phyloP scores from a whole-genome alignment of 805 yeast genomes.

The Barnettozyma vustinii region DNA sequence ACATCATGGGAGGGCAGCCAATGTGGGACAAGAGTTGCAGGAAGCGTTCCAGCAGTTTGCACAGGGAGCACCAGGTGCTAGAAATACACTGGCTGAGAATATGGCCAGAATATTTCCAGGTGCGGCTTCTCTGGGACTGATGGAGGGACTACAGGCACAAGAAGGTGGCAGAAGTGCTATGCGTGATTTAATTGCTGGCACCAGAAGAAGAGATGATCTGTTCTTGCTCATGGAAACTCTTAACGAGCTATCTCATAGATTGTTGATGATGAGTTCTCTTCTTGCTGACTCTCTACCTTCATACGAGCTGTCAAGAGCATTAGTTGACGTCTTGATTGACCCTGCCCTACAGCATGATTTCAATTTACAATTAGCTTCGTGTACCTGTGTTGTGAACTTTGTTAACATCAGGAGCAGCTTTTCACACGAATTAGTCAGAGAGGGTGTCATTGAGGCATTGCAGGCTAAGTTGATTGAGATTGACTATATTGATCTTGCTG shows the following conservation, averaged over 20 bases:
- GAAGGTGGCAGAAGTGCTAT: constrained; percentile 18
- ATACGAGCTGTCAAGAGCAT: constrained; percentile 43
- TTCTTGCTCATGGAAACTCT: constrained; percentile 58
- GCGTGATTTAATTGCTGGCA: constrained; percentile 18
- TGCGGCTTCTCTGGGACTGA: constrained; percentile 27
- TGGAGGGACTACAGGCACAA: constrained; percentile 20
- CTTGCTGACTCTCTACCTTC: constrained; percentile 66
- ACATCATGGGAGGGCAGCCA: constrained; percentile 23
- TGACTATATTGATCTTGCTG: constrained; percentile 84
- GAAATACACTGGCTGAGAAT: constrained; percentile 19
- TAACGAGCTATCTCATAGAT: constrained; percentile 55
- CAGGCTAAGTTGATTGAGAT: constrained; percentile 66
- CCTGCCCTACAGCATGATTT: constrained; percentile 56
- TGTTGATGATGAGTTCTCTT: constrained; percentile 64
- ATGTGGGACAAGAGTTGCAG: constrained; percentile 17
- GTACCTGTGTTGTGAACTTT: constrained; percentile 78
- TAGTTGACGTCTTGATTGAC: constrained; percentile 54
- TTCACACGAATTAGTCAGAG: constrained; percentile 54
- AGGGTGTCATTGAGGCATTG: constrained; percentile 61
- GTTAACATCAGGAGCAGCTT: constrained; percentile 69
- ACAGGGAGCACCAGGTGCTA: constrained; percentile 22
- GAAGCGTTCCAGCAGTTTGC: background rate
- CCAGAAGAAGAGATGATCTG: constrained; percentile 41
- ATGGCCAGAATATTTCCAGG: constrained; percentile 36
- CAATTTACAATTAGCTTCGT: constrained; percentile 78